Base-by-base conservation (phyloP, 2,329 filamentous ascomycete species). In the Chalaropsis ovoidea region DNA sequence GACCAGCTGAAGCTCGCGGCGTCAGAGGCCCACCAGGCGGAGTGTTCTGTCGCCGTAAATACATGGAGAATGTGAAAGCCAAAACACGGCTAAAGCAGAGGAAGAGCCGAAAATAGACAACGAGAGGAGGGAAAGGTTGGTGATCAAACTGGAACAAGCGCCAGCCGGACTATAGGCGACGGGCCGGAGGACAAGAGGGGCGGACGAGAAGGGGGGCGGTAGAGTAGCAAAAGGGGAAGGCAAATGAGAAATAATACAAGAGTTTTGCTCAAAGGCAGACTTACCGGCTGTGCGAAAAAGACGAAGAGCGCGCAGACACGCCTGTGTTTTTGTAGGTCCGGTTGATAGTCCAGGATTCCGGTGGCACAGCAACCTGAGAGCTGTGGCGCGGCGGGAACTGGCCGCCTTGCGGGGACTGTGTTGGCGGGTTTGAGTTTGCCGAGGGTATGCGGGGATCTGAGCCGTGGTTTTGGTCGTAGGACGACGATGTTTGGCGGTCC, bases 261-360 rank as follows among this genome's bases (percentile, higher is more conserved):
- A 39, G 1, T 39, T 1, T 7, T 39, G 35, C 3, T 39, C 5
- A 39, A 10, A 54, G 19, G 19, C 24, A 35, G 22, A 67, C 66
- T 39, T 47, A 67, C 60, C 62, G 41, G 45, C 42, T 42, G 13
- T 65, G 64, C 5, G 63, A 67, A 63, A 67, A 67, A 24, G 66
- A 67, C 19, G 66, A 67, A 8, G 66, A 63, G 24, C 66, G 45
- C 22, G 49, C 63, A 24, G 56, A 60, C 5, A 31, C 17, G 61
- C 62, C 62, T 1, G 39, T 49, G 24, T 22, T 43, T 42, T 62
- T 65, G 22, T 61, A 63, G 24, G 35, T 35, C n/a, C 42, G 65
- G 15, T 56, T 45, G 42, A 67, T 43, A 11, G 31, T 43, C 63
- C 66, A 65, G 35, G 63, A 65, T 42, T 49, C 62, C 43, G 62